Base-by-base conservation (phyloP, 805 yeast species). In the Nakazawaea holstii region DNA sequence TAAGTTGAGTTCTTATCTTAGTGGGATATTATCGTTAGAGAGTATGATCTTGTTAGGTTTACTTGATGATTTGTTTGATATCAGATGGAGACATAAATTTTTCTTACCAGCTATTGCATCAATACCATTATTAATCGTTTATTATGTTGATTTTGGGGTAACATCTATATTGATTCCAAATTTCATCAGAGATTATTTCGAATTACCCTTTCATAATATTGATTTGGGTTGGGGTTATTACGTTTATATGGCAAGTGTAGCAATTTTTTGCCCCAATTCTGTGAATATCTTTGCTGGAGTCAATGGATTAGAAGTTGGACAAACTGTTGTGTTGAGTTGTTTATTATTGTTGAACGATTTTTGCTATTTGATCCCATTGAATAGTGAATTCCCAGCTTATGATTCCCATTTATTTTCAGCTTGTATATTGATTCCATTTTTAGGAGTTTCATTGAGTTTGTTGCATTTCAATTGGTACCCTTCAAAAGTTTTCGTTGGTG, bases 81-180 rank as follows among this genome's bases (percentile, higher is more conserved):
- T 94, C 53, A 77, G 96, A 56, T 94, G 99, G 99, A 76, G 99
- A 60, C 96, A 94, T 69, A 94, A 94, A 71, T 89, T 94, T 68
- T 89, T 94, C 58, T 62, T 94, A 54, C 99, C 99, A 0, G 96
- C 96, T 0, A 80, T 94, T 46, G 97, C 97, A 0, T 83, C 96
- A 1, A 80, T 94, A 39, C 99, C 99, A 5, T 72, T 94, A 56
- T 72, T 94, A 49, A 78, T 92, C 14, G 96, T 94, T 2, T 94
- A 94, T 66, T 90, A 87, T 56, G 89, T 91, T 49, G 97, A 94
- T 65, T 92, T 88, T 65, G 95, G 96, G 50, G 88, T 88, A 37
- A 94, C 99, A 0, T 80, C 84, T 36, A 85, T 94, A 8, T 77
- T 88, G 49, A 74, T 94, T 3, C 99, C 99, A 2, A 75, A 74